Evolutionary conservation across 495 filamentous ascomycete species (phyloP).

Genomic region (Neurospora sp.): DNA sequence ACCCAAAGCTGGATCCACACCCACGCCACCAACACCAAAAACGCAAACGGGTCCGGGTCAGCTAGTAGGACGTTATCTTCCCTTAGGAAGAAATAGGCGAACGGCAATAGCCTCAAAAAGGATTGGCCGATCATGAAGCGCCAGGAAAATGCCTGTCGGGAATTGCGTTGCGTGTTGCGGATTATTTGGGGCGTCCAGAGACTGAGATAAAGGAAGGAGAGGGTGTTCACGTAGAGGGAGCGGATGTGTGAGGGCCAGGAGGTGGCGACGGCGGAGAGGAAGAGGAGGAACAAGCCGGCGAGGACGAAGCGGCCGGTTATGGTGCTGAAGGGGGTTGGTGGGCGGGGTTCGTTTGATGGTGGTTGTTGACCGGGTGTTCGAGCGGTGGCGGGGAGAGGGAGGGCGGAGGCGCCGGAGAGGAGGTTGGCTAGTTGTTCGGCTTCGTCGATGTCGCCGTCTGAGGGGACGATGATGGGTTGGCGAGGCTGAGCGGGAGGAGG

Average conservation of each 20-base stretch:
- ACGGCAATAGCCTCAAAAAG: slow-evolving; percentile 61
- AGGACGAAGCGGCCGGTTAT: slow-evolving; percentile 74
- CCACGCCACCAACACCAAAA: slow-evolving; percentile 62
- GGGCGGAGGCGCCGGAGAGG: slow-evolving; percentile 21
- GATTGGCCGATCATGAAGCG: slow-evolving; percentile 81
- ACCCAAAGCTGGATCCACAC: slow-evolving; percentile 85
- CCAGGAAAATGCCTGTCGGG: slow-evolving; percentile 78
- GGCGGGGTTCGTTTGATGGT: slow-evolving; percentile 21
- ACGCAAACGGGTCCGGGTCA: slow-evolving; percentile 54
- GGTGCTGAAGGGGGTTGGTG: slow-evolving; percentile 48
- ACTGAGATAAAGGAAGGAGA: slow-evolving; percentile 68
- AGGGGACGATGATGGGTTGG: slow-evolving; percentile 66
- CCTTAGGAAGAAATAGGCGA: slow-evolving; percentile 70
- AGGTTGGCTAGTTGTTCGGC: slow-evolving; percentile 42
- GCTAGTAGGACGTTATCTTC: slow-evolving; percentile 70
- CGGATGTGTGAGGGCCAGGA: slow-evolving; percentile 65
- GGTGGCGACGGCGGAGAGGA: slow-evolving; percentile 64
- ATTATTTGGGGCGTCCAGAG: slow-evolving; percentile 89
- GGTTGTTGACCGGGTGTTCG: slow-evolving; percentile 8
- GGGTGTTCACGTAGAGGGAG: slow-evolving; percentile 55
- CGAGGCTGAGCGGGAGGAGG: slow-evolving; percentile 45
- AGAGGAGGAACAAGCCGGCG: slow-evolving; percentile 55
- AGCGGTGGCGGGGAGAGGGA: slow-evolving; percentile 8
- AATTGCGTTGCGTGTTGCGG: slow-evolving; percentile 84
- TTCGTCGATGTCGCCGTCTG: slow-evolving; percentile 65